Evolutionary conservation across 192 early-diverging fungal genomes (phyloP), one percentile per base, ranked within the genome.

Genomic region (Chytriomyces confervae): DNA sequence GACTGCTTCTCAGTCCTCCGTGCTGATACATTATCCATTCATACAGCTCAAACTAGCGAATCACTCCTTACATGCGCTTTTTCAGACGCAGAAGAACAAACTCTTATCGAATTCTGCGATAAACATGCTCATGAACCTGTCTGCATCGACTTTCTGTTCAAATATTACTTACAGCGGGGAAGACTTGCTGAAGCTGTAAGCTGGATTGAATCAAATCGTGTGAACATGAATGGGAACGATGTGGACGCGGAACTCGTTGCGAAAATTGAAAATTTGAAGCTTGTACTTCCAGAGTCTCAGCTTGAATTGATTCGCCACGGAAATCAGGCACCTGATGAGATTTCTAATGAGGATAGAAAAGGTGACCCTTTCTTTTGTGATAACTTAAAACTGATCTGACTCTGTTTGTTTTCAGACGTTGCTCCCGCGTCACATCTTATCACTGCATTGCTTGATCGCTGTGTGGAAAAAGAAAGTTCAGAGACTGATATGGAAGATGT

Each of bases 131-230:
- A 29, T 11, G 18, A 11, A 23, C 27, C 63, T 16, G 13, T 16
- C 10, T 9, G 23, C 11, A 43, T n/a, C 44, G 66, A 23, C 11
- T 68, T 68, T 23, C 44, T 68, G 5, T 13, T 68, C 5, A 45
- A 16, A 46, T 68, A 45, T 48, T 68, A 68, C 23, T 16, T 68
- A 4, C 13, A 8, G 5, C 23, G 66, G 0, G 66, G 66, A 48
- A 43, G 66, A 68, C n/a, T 45, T 23, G 66, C 66, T 16, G 66
- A 68, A 47, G 66, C 66, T 27, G 66, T 68, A 0, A 29, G 18
- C 11, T 13, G 18, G 62, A 64, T 64, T 6, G 62, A 10, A 36
- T 16, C 16, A n/a, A 16, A 60, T n/a, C 16, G 20, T n/a, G 57
- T 16, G 57, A 60, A 16, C 20, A 20, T 20, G 13, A 20, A 60